phyloP scores from a whole-genome alignment of 495 filamentous ascomycete species.

The Pseudevernia furfuracea region DNA sequence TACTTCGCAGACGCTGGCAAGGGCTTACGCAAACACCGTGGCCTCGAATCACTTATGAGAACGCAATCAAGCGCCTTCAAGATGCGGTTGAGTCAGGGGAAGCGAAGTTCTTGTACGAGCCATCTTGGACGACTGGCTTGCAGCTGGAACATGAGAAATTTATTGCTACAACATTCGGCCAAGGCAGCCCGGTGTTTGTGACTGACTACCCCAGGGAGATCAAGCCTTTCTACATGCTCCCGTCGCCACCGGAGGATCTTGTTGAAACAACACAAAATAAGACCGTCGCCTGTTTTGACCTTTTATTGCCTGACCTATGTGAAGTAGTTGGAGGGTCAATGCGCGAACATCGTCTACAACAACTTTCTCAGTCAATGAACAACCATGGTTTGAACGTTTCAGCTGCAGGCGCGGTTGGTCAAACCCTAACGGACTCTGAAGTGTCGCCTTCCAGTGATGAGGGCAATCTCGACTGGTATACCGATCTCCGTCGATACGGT shows the following conservation, averaged over 20 bases:
- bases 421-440: not conserved
- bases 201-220: conserved; percentile 79
- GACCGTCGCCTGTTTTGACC: conserved; percentile 92
- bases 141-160: conserved; percentile 91
- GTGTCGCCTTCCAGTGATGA: conserved; percentile 30
- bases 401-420: not conserved
- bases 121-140: conserved; percentile 65
- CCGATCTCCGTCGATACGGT: conserved; percentile 90
- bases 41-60: conserved; percentile 78
- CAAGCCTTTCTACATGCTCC: conserved; percentile 96
- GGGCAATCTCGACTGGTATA: conserved; percentile 73
- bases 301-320: conserved; percentile 80
- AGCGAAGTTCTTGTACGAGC: conserved; percentile 54
- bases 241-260: conserved; percentile 31
- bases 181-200: conserved; percentile 73
- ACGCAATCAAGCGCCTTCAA: conserved; percentile 63
- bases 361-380: conserved; percentile 68
- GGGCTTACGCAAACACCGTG: conserved; percentile 56
- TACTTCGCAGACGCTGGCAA: conserved; percentile 60
- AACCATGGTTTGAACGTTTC: conserved; percentile 25
- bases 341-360: conserved; percentile 74
- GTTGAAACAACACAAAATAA: conserved; percentile 22
- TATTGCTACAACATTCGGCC: conserved; percentile 64
- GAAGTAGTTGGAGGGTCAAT: conserved; percentile 90
- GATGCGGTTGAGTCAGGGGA: conserved; percentile 44